Conservation (phyloP, 2,329 filamentous ascomycete species). For the Penicillium capsulatum region DNA sequence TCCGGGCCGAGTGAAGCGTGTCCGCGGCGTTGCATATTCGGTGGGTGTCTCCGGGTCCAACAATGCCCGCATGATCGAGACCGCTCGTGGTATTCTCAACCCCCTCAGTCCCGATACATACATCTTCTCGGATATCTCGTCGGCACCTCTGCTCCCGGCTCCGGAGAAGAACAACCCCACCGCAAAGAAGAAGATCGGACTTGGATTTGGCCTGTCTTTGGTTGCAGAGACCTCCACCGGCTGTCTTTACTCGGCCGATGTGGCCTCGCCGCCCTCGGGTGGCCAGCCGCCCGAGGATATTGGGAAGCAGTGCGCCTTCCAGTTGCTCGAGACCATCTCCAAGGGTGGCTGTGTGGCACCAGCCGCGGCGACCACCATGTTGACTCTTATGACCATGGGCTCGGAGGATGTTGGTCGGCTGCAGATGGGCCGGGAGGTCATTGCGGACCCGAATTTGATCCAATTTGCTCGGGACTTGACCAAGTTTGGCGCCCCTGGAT, state of each 20-base stretch:
- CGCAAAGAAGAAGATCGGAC: constrained; percentile 62
- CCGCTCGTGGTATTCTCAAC: constrained; percentile 82
- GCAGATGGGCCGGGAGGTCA: constrained; percentile 72
- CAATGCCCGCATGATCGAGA: constrained; percentile 92
- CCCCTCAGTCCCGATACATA: constrained; percentile 83
- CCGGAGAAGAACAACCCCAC: constrained; percentile 63
- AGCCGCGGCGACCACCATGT: constrained; percentile 66
- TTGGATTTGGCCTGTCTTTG: constrained; percentile 85
- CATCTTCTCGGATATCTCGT: constrained; percentile 67
- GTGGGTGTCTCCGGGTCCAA: constrained; percentile 89
- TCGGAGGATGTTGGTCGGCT: constrained; percentile 90
- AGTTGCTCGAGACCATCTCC: constrained; percentile 77
- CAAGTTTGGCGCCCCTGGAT: constrained; percentile 84
- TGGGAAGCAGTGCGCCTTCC: constrained; percentile 80
- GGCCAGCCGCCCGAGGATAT: constrained; percentile 86
- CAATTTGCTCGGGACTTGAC: constrained; percentile 77
- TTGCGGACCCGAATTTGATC: constrained; percentile 76
- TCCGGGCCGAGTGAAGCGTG: constrained; percentile 78
- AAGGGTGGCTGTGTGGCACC: constrained; percentile 76
- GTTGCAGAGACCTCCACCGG: constrained; percentile 90
- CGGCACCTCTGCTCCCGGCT: constrained; percentile 59
- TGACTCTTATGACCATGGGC: constrained; percentile 96
- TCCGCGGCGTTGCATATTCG: constrained; percentile 89
- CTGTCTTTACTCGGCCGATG: constrained; percentile 82
- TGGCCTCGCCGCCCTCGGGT: constrained; percentile 67